Evolutionary conservation across 192 early-diverging fungal species (phyloP), one percentile per base, ranked within the genome.

Genomic region (Phycomyces nitens): DNA sequence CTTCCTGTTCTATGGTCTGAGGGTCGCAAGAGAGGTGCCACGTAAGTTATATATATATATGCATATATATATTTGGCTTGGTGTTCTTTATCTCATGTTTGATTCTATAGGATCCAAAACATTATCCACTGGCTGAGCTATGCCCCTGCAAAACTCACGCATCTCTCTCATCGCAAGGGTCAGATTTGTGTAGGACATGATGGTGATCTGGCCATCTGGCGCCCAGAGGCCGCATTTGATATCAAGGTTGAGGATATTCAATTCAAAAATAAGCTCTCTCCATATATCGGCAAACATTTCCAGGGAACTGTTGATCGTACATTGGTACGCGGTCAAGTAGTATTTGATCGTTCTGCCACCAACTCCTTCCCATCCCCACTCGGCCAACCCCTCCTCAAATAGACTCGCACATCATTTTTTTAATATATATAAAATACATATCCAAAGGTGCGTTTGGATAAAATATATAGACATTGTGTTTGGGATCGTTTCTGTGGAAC

Each of bases 241-340:
- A 62, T 72, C 24, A 55, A 69, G 3, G 44, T 58, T 16, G 81
- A 86, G 59, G 81, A 84, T 65, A 84, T 92, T 26, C 86, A 89
- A 62, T 92, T 92, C 75, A 88, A 88, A 68, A 88, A 92, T 70
- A 92, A 90, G 77, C 75, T 89, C 12, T 88, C 88, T 2, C 90
- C 90, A 5, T 92, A 92, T 71, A 71, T 81, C 62, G 88, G 86
- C 23, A 77, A 77, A 49, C 58, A 59, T 2, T 75, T 89, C 54
- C 65, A 83, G 26, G 90, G 90, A 41, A 68, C 80, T 5, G 87
- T 92, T 26, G 81, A 85, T 67, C 80, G 85, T 61, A 90, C 90
- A 22, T 75, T 89, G 47, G 80, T 92, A 14, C 86, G 90, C 53
- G 90, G 90, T 5, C 66, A 73, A 3, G 69, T 74, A 23, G 86